phyloP scores from a whole-genome alignment of 108 stramenopile species.

The Fistulifera solaris region DNA sequence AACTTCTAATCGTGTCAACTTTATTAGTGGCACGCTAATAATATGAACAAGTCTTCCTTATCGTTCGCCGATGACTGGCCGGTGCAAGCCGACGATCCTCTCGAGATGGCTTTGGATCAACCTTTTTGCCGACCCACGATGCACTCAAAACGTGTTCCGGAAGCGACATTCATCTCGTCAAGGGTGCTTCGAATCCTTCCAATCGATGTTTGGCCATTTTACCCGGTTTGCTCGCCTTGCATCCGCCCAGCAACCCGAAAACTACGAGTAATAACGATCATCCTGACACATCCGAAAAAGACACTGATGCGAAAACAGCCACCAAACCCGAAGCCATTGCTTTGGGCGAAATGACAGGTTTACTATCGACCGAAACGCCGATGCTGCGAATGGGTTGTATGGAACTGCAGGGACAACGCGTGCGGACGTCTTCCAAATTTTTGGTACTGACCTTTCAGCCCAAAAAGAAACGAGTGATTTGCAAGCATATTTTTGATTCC shows the following conservation, averaged over 20 bases:
- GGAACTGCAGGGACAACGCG: slow-evolving; percentile 3
- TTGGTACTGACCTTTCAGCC: slow-evolving; percentile 8
- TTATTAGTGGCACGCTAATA: too few relatives aligned
- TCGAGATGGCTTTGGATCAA: not conserved
- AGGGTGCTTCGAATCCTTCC: slow-evolving; percentile 6
- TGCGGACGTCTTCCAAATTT: slow-evolving; percentile 7
- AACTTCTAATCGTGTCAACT: too few relatives aligned
- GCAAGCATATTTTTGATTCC: slow-evolving; percentile 10
- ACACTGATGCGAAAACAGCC: not conserved
- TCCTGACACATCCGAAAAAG: not conserved
- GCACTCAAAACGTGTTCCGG: slow-evolving; percentile 7
- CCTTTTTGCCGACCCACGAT: not conserved
- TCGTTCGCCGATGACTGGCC: not conserved
- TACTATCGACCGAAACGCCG: not conserved
- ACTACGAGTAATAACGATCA: not conserved
- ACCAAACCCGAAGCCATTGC: not conserved
- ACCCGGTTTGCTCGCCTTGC: not conserved
- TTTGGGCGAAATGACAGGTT: not conserved
- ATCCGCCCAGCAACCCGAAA: slow-evolving; percentile 1
- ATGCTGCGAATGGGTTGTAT: not conserved
- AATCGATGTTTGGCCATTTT: slow-evolving; percentile 7
- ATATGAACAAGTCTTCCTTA: too few relatives aligned
- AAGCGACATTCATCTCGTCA: slow-evolving; percentile 5
- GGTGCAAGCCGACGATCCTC: not conserved
- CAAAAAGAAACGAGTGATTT: slow-evolving; percentile 3